These are phyloP conservation scores for Pseudonitzschia pungens DNA, from an alignment of 108 stramenopile genomes.

Conservation along the genomic window DNA sequence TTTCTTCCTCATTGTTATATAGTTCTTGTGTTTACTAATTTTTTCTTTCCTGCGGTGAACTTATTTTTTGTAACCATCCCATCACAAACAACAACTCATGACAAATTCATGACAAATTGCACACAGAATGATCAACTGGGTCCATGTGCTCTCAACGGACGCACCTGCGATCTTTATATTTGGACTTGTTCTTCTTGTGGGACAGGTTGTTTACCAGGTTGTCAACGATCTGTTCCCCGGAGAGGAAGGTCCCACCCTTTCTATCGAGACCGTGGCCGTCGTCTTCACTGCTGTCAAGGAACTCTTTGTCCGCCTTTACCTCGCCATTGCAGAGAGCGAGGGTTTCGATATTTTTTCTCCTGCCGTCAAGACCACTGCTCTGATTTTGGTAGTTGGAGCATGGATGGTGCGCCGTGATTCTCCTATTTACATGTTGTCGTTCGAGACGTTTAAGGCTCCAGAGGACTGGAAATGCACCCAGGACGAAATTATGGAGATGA, in stretches of 20 bases:
- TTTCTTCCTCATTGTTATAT: neutral
- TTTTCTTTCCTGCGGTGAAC: neutral
- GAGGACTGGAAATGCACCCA: conserved; percentile 89
- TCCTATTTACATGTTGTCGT: conserved; percentile 91
- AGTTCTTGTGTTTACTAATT: neutral
- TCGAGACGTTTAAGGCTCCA: conserved; percentile 94
- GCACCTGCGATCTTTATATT: conserved; percentile 67
- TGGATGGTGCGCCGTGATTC: conserved; percentile 74
- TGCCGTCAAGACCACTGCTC: conserved; percentile 70
- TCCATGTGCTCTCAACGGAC: conserved; percentile 79
- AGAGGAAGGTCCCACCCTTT: conserved; percentile 45
- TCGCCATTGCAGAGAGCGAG: conserved; percentile 49
- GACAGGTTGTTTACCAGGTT: conserved; percentile 76
- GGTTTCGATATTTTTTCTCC: conserved; percentile 69
- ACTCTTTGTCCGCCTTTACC: conserved; percentile 51
- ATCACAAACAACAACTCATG: neutral
- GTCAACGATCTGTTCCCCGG: conserved; percentile 60
- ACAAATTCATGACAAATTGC: neutral
- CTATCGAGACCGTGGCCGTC: conserved; percentile 54
- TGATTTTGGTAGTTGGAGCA: conserved; percentile 62
- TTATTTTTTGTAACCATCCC: neutral
- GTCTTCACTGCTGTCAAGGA: conserved; percentile 56
- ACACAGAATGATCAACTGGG: conserved; percentile 86
- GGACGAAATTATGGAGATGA: conserved; percentile 88
- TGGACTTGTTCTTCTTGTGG: conserved; percentile 62